Base-by-base conservation (phyloP, 2,329 filamentous ascomycete genomes). In the Chrysoporthe austroafricana region DNA sequence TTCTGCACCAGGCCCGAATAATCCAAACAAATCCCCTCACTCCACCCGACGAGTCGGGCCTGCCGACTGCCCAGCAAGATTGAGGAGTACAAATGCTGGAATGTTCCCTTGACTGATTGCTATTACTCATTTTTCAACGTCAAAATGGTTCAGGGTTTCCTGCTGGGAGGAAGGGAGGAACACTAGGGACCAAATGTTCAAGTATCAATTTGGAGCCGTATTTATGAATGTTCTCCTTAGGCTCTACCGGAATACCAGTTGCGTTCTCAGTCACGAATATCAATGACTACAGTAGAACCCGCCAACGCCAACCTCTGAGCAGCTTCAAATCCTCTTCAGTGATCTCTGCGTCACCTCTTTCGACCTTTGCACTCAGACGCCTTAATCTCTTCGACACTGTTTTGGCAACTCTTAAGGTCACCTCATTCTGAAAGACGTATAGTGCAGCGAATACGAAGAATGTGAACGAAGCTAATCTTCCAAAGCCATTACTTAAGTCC, bases 371-470 rank as follows among this genome's bases (percentile, higher is more conserved):
- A 39, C 77, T 76, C 8, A 88, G 79, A 59, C 79, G 79, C 76
- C 81, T 84, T 60, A 88, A 73, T 39, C 85, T 77, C 74, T 82
- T 84, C 42, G 80, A 78, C 21, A 86, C 75, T 4, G 85, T 87
- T 72, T 79, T 80, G 13, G 84, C 85, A 3, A 87, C 85, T 4
- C 85, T 81, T 59, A 88, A 73, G 63, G 83, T 80, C 26, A 88
- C 85, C 74, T 88, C 86, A 73, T 86, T 87, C 72, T 83, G 82
- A 70, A 88, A 88, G 14, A 88, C 81, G 73, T 86, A 88, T 50
- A 88, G 76, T 26, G 86, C 83, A 2, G 85, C 83, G 70, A 88
- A 84, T 2, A 88, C 84, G 43, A 88, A 82, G 70, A 86, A 82
- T 9, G 83, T 83, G 11, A 87, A 70, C 46, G 81, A 82, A 0